A percentile compares a stretch with the other conserved stretches of the same genome.
phyloP scores from a whole-genome alignment of 768 basidiomycete species.

The Lepiota subincarnata region DNA sequence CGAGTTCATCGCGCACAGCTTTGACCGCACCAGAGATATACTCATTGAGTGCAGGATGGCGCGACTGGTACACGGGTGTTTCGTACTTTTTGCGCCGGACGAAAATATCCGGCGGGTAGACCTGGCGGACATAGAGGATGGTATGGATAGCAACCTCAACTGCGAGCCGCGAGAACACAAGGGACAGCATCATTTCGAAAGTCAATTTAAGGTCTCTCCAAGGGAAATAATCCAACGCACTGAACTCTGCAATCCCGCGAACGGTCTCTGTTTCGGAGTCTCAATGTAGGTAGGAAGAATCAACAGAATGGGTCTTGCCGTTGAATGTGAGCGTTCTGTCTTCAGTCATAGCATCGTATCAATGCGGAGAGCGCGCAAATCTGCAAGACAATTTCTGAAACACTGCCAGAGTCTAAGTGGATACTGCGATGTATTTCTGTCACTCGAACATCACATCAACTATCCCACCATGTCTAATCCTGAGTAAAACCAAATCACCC shows the following conservation, averaged over 20 bases:
- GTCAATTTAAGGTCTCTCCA: not conserved
- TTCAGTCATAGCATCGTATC: constrained; percentile 12
- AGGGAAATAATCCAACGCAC: constrained; percentile 33
- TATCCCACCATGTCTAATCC: too few species aligned
- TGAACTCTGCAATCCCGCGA: constrained; percentile 66
- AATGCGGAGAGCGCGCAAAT: not conserved
- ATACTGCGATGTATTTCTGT: not conserved
- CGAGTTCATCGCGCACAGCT: constrained; percentile 75
- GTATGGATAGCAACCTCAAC: constrained; percentile 94
- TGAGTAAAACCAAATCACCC: too few species aligned
- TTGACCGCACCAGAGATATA: constrained; percentile 89
- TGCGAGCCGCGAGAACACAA: constrained; percentile 25
- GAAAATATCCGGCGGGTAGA: constrained; percentile 90
- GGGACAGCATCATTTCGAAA: not conserved
- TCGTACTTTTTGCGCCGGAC: constrained; percentile 85
- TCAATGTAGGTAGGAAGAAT: not conserved
- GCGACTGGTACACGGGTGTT: constrained; percentile 86
- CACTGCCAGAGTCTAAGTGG: not conserved
- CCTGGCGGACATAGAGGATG: constrained; percentile 84
- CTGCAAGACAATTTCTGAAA: too few species aligned
- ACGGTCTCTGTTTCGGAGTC: constrained; percentile 46
- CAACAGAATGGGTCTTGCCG: constrained; percentile 19
- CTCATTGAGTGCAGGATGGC: constrained; percentile 84
- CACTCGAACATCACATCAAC: not conserved
- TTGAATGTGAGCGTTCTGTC: constrained; percentile 24